phyloP scores from a whole-genome alignment of 2,329 filamentous ascomycete genomes.

The Atkinsonella hypoxylon region DNA sequence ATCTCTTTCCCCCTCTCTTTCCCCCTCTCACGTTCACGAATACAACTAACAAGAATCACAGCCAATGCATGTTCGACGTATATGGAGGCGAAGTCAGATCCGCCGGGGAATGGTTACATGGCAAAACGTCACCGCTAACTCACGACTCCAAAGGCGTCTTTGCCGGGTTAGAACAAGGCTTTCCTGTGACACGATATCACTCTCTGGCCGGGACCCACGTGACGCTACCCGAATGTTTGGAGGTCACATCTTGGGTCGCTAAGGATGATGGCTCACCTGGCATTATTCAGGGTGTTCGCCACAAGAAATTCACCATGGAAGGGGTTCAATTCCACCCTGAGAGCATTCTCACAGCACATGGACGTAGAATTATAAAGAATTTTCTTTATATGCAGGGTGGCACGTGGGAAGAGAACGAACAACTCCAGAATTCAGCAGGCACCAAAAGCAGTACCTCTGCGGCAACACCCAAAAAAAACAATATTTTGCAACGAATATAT shows the following conservation, averaged over 20 bases:
- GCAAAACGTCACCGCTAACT: constrained; percentile 83
- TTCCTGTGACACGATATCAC: constrained; percentile 91
- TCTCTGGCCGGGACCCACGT: constrained; percentile 86
- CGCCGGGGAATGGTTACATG: constrained; percentile 92
- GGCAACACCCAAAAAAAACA: constrained; percentile 49
- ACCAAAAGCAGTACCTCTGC: constrained; percentile 15
- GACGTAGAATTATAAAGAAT: constrained; percentile 82
- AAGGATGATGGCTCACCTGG: constrained; percentile 65
- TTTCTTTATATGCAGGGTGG: constrained; percentile 81
- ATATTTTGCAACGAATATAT: constrained; percentile 88
- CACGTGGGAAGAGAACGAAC: constrained; percentile 76
- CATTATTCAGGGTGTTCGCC: constrained; percentile 92
- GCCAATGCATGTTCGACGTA: constrained; percentile 89
- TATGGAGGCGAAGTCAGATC: constrained; percentile 87
- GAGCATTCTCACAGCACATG: constrained; percentile 86
- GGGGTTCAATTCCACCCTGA: constrained; percentile 97
- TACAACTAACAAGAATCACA: constrained; percentile 17
- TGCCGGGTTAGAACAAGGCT: constrained; percentile 60
- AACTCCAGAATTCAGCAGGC: constrained; percentile 32
- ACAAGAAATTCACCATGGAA: constrained; percentile 84
- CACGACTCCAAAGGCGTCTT: constrained; percentile 94
- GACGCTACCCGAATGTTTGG: constrained; percentile 73
- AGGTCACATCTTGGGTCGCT: constrained; percentile 83
- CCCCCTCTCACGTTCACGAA: too few relatives aligned
- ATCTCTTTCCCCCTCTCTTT: too few relatives aligned